These are phyloP conservation scores for Leccinum pellstonianum DNA, from an alignment of 768 basidiomycete genomes.

Conservation along the genomic window DNA sequence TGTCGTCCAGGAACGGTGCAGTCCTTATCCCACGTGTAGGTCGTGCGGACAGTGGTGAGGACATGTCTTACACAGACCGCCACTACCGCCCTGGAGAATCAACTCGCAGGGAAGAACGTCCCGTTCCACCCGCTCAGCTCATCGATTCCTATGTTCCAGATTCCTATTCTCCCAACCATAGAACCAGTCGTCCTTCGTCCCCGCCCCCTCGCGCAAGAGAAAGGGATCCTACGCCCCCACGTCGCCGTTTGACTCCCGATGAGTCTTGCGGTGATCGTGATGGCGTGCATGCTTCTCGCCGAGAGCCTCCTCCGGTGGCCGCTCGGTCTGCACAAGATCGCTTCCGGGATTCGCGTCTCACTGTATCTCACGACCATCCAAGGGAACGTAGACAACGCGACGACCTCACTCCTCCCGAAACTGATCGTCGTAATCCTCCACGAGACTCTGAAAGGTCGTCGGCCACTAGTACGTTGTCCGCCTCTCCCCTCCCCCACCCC, in stretches of 20 bases:
- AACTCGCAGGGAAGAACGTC: constrained; percentile 30
- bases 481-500: constrained; percentile 38
- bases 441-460: constrained; percentile 35
- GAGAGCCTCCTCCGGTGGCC: constrained; percentile 20
- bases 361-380: constrained; percentile 14
- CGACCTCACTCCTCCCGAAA: constrained; percentile 17
- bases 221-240: constrained; percentile 22
- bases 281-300: constrained; percentile 17
- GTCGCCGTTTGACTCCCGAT: constrained; percentile 23
- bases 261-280: constrained; percentile 25
- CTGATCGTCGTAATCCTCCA: constrained; percentile 25
- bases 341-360: constrained; percentile 18
- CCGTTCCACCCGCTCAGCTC: constrained; percentile 19
- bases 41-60: constrained; percentile 26
- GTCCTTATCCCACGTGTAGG: constrained; percentile 27
- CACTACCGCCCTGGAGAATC: constrained; percentile 57
- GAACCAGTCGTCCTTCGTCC: constrained; percentile 21
- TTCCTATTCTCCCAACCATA: constrained; percentile 25
- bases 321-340: constrained; percentile 27
- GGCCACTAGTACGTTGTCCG: constrained; percentile 48
- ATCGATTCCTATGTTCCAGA: constrained; percentile 31
- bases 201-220: constrained; percentile 27
- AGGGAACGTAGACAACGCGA: constrained; percentile 30
- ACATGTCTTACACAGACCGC: constrained; percentile 57
- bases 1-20: constrained; percentile 26